Evolutionary conservation across 352 stramenopile species (phyloP).

Genomic region (Globisporangium iwayamae): DNA sequence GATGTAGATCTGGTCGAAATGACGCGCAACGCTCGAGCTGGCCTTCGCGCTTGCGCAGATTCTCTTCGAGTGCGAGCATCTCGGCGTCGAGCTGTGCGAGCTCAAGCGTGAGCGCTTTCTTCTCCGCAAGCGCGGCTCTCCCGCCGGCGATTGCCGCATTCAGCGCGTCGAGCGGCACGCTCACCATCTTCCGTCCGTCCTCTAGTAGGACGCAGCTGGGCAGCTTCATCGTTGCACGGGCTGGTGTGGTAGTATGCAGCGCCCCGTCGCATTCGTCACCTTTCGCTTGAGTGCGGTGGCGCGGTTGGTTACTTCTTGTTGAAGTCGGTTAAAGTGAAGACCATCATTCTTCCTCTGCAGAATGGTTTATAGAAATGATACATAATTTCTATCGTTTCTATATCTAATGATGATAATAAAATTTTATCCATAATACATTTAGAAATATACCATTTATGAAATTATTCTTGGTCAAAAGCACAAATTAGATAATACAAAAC

Average conservation of each 20-base stretch:
- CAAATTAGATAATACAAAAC: too few relatives aligned
- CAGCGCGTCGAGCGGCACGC: slow-evolving; percentile 37
- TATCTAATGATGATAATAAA: too few relatives aligned
- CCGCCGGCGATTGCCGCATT: slow-evolving; percentile 29
- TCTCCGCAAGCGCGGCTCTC: slow-evolving; percentile 28
- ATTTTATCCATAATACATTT: too few relatives aligned
- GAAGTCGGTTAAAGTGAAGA: not conserved
- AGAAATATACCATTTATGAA: too few relatives aligned
- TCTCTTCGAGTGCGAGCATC: slow-evolving; percentile 33
- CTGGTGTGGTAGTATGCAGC: not conserved
- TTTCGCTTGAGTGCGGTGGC: not conserved
- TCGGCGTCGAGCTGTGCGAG: slow-evolving; percentile 35
- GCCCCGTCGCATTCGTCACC: too few relatives aligned
- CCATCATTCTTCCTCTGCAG: not conserved
- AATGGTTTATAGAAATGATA: too few relatives aligned
- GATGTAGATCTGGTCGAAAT: slow-evolving; percentile 25
- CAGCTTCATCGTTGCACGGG: slow-evolving; percentile 3
- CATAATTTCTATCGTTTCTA: too few relatives aligned
- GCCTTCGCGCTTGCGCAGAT: slow-evolving; percentile 43
- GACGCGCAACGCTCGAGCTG: slow-evolving; percentile 48
- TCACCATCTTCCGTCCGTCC: slow-evolving; percentile 27
- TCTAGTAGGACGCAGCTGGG: slow-evolving; percentile 1
- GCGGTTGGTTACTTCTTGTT: not conserved
- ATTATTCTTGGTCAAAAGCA: too few relatives aligned
- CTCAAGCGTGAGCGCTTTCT: slow-evolving; percentile 29